Conservation (phyloP, 371 early-diverging fungal species). For the Dinochytrium kinnereticum region DNA sequence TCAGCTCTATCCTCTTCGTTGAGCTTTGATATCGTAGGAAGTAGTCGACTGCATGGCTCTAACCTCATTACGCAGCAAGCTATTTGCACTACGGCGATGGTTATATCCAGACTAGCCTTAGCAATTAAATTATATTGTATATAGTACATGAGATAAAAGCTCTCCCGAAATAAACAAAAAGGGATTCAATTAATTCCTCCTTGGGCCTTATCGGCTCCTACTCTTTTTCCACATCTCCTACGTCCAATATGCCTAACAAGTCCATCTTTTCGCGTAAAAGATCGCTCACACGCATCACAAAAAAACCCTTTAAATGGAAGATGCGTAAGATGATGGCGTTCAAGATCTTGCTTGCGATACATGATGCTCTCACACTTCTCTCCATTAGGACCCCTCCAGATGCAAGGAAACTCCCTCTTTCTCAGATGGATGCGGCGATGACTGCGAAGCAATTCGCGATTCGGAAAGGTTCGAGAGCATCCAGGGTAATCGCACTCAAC, state of each 20-base stretch:
- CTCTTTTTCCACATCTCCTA: neutral
- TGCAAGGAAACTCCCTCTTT: neutral
- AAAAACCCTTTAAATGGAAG: neutral
- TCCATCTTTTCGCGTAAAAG: neutral
- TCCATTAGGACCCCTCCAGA: neutral
- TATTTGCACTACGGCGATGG: too few species aligned
- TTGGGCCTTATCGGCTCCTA: too few species aligned
- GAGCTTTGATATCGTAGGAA: too few species aligned
- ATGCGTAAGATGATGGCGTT: neutral
- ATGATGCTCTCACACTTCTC: neutral
- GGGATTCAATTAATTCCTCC: too few species aligned
- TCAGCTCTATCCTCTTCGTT: too few species aligned
- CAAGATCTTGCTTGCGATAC: conserved; percentile 1
- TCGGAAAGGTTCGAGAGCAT: neutral
- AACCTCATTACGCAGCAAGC: too few species aligned
- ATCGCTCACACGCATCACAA: neutral
- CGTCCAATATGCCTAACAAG: neutral
- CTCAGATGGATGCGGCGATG: neutral
- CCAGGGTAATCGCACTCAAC: neutral
- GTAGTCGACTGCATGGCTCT: too few species aligned
- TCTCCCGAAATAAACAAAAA: too few species aligned
- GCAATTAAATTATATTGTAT: too few species aligned
- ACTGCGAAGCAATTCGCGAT: neutral
- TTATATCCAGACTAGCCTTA: too few species aligned
- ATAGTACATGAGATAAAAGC: too few species aligned